Evolutionary conservation across 2,329 filamentous ascomycete genomes (phyloP).

Genomic region (Fusarium sambucinum): DNA sequence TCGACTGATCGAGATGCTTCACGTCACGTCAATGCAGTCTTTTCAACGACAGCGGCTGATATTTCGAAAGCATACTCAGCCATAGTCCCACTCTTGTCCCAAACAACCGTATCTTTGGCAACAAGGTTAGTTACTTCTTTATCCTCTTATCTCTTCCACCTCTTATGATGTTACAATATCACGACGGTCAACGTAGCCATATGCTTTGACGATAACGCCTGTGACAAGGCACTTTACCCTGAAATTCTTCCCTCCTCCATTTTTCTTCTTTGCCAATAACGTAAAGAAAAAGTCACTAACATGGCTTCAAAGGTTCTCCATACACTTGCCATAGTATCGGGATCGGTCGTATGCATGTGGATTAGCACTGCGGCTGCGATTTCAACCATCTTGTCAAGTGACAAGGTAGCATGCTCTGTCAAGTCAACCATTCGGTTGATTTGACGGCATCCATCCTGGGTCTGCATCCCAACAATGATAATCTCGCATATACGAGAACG

Average conservation of each 20-base stretch:
- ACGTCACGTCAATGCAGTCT: conserved; percentile 31
- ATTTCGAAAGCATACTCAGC: conserved; percentile 27
- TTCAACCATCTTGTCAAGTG: conserved; percentile 11
- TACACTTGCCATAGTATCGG: neutral
- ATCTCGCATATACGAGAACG: neutral
- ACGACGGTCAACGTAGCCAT: conserved; percentile 64
- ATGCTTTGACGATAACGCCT: conserved; percentile 61
- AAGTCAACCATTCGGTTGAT: neutral
- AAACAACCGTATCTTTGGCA: neutral
- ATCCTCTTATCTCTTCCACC: neutral
- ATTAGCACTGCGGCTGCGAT: too few species aligned
- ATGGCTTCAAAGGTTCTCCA: neutral
- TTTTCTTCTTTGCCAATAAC: neutral
- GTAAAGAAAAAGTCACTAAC: conserved; percentile 26
- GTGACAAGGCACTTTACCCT: conserved; percentile 58
- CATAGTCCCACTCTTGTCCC: neutral
- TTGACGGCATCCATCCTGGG: neutral
- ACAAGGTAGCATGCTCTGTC: neutral
- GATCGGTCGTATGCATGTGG: neutral
- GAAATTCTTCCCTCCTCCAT: conserved; percentile 1
- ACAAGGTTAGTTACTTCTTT: conserved; percentile 49
- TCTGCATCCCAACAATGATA: neutral
- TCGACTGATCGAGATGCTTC: conserved; percentile 48
- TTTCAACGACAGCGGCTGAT: conserved; percentile 44
- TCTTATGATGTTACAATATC: conserved; percentile 60